phyloP scores from a whole-genome alignment of 352 stramenopile genomes.

The Phytophthora sojae region DNA sequence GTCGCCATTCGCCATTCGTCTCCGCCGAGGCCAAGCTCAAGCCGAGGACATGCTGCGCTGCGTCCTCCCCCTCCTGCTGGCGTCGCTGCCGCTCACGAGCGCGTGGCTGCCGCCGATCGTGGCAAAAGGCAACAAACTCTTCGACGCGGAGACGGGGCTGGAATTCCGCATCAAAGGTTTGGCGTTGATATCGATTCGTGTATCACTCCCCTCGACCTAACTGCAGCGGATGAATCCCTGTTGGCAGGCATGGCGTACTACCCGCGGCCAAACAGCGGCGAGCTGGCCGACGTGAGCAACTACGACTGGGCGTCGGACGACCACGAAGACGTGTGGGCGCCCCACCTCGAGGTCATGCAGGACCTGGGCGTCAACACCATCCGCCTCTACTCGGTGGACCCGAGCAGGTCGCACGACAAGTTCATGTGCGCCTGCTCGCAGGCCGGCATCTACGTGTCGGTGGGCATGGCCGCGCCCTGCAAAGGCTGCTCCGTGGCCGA shows the following conservation, averaged over 20 bases:
- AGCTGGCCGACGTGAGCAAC: slow-evolving; percentile 57
- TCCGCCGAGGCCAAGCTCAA: background rate
- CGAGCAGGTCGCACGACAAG: slow-evolving; percentile 68
- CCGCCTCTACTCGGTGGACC: slow-evolving; percentile 73
- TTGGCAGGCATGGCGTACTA: slow-evolving; percentile 68
- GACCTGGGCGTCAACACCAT: slow-evolving; percentile 73
- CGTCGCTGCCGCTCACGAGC: slow-evolving; percentile 4
- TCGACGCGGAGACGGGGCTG: slow-evolving; percentile 65
- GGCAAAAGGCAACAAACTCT: slow-evolving; percentile 86
- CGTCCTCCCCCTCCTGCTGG: slow-evolving; percentile 4
- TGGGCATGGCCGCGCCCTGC: slow-evolving; percentile 69
- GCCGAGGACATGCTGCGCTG: background rate
- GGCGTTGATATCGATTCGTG: too few relatives aligned
- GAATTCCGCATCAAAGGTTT: slow-evolving; percentile 70
- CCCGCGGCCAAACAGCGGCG: slow-evolving; percentile 65
- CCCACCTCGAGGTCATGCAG: slow-evolving; percentile 60
- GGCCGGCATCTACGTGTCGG: slow-evolving; percentile 77
- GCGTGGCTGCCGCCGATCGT: slow-evolving; percentile 65
- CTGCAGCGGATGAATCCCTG: too few relatives aligned
- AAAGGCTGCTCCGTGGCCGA: slow-evolving; percentile 53
- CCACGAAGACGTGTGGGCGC: slow-evolving; percentile 59
- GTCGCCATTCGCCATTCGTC: slow-evolving; percentile 1
- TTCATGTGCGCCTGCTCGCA: slow-evolving; percentile 80
- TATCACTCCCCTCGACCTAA: too few relatives aligned
- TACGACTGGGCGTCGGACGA: slow-evolving; percentile 77